Percentiles rank a stretch among this genome's conserved stretches.
These are phyloP conservation scores for Xylogone sp. DNA, from an alignment of 2,329 filamentous ascomycete species.

Conservation along the genomic window DNA sequence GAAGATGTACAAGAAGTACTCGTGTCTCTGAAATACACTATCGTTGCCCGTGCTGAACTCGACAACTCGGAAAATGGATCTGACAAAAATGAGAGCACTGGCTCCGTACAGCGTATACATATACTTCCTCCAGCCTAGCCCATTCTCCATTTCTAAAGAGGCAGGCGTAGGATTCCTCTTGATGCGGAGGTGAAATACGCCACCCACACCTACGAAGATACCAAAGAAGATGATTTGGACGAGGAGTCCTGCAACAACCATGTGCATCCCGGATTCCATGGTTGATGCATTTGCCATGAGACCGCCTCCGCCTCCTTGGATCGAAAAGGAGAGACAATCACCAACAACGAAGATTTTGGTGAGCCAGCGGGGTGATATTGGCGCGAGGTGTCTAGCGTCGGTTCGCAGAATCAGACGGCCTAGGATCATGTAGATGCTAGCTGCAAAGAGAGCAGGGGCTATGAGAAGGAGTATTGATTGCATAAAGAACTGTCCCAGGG, in stretches of 20 bases:
- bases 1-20: constrained; percentile 39
- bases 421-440: constrained; percentile 36
- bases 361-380: constrained; percentile 35
- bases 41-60: constrained; percentile 38
- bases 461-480: constrained; percentile 33
- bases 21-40: constrained; percentile 36
- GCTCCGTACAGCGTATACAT: constrained; percentile 35
- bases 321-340: constrained; percentile 39
- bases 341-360: constrained; percentile 43
- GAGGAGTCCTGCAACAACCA: constrained; percentile 43
- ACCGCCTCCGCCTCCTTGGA: constrained; percentile 32
- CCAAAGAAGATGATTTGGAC: constrained; percentile 47
- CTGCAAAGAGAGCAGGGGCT: constrained; percentile 35
- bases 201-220: constrained; percentile 40
- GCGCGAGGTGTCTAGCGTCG: constrained; percentile 31
- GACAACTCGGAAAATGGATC: constrained; percentile 39
- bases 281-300: constrained; percentile 23
- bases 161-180: constrained; percentile 19
- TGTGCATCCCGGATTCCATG: constrained; percentile 30
- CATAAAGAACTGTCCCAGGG: constrained; percentile 27
- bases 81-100: constrained; percentile 38
- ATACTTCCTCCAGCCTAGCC: constrained; percentile 26
- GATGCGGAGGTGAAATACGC: constrained; percentile 40
- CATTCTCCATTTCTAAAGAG: constrained; percentile 4
- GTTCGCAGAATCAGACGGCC: constrained; percentile 30